Percentiles rank a stretch among this genome's conserved stretches.
Evolutionary conservation across 345 rosid genomes (phyloP).

Genomic region (Eutrema heterophyllum): DNA sequence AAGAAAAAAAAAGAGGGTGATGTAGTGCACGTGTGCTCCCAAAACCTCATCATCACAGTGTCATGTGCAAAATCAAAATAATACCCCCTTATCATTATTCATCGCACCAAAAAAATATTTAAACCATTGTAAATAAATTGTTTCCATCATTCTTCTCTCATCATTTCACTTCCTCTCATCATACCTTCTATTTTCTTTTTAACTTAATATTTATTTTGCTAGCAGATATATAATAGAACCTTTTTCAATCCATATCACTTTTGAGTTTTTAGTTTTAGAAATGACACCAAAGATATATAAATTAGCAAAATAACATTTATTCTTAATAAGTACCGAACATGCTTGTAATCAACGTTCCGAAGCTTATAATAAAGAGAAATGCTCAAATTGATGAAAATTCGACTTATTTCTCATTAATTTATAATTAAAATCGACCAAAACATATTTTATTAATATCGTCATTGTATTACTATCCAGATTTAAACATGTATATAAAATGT

Average conservation of each 20-base stretch:
- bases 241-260: neutral
- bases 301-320: neutral
- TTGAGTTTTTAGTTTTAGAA: neutral
- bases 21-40: slow-evolving; percentile 28
- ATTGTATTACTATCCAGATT: neutral
- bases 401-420: neutral
- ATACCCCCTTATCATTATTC: slow-evolving; percentile 12
- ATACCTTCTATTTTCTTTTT: neutral
- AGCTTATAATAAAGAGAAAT: no score
- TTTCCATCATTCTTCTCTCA: slow-evolving; percentile 23
- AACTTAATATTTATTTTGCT: neutral
- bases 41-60: slow-evolving; percentile 29
- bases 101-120: neutral
- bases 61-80: slow-evolving; percentile 23
- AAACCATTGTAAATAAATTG: neutral
- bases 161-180: slow-evolving; percentile 22
- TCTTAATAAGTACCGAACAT: neutral
- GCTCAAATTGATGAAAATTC: no score
- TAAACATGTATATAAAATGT: no score
- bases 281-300: neutral
- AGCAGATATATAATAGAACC: neutral
- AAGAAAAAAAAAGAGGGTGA: slow-evolving; percentile 3
- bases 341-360: neutral
- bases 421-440: neutral
- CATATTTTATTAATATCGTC: neutral